Conservation (phyloP, 805 yeast genomes). For the Saccharomycopsis synnaedendra region DNA sequence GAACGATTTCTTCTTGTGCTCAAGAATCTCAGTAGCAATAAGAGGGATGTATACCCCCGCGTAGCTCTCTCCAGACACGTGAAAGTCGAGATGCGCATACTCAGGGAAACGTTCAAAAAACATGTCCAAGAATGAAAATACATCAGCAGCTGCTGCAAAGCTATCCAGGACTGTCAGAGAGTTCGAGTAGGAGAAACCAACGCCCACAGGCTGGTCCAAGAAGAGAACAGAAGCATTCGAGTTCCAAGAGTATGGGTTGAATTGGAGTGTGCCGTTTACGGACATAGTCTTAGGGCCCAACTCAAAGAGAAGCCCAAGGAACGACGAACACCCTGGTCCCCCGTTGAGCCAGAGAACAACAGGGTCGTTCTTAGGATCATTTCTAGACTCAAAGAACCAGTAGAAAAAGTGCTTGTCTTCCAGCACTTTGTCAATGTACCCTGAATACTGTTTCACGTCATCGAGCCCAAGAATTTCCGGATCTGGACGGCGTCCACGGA, state of each 20-base stretch:
- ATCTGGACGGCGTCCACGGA: constrained; percentile 47
- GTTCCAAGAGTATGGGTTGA: constrained; percentile 87
- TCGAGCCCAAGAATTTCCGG: constrained; percentile 72
- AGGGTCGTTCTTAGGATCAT: constrained; percentile 80
- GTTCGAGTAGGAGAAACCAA: constrained; percentile 71
- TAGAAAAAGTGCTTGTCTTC: constrained; percentile 88
- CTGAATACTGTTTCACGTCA: constrained; percentile 70
- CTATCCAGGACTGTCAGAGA: constrained; percentile 51
- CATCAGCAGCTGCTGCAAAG: constrained; percentile 79
- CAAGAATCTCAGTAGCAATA: constrained; percentile 44
- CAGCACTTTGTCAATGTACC: constrained; percentile 72
- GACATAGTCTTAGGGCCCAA: constrained; percentile 79
- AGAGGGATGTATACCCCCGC: constrained; percentile 79
- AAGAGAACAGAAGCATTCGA: constrained; percentile 80
- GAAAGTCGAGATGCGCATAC: constrained; percentile 46
- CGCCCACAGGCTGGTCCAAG: constrained; percentile 90
- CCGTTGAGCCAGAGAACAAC: constrained; percentile 84
- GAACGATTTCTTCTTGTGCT: constrained; percentile 32
- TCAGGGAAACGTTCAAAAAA: constrained; percentile 81
- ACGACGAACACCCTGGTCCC: constrained; percentile 92
- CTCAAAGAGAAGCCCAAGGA: constrained; percentile 85
- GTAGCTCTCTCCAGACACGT: constrained; percentile 76
- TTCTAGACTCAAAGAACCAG: constrained; percentile 90
- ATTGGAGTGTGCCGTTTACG: constrained; percentile 50
- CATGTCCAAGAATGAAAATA: constrained; percentile 69